Conservation (phyloP, 1,284 basidiomycete genomes). For the Bjerkandera adusta region DNA sequence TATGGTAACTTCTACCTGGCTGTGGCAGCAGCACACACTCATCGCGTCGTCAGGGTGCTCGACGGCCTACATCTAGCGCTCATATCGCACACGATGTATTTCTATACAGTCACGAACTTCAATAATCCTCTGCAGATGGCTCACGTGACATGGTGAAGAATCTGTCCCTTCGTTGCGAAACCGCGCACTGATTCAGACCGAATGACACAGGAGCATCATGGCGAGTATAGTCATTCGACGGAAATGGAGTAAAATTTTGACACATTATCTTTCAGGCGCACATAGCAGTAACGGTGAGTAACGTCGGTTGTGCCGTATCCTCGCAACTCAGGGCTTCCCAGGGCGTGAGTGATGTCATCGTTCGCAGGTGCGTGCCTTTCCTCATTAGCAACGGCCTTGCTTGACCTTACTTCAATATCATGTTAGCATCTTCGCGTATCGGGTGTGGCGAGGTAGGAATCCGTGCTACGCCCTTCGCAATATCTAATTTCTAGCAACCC, state of each 20-base stretch:
- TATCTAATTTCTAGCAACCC: too few species aligned
- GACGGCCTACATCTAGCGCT: slow-evolving; percentile 17
- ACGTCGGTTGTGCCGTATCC: not conserved
- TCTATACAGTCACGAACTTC: slow-evolving; percentile 19
- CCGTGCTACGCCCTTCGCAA: not conserved
- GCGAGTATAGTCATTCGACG: slow-evolving; percentile 6
- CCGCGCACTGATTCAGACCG: not conserved
- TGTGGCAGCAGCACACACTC: too few species aligned
- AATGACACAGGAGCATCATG: slow-evolving; percentile 19
- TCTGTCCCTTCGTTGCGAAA: too few species aligned
- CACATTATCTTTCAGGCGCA: slow-evolving; percentile 3
- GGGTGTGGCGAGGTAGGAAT: slow-evolving; percentile 20
- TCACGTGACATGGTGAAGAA: slow-evolving; percentile 17
- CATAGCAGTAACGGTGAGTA: slow-evolving; percentile 15
- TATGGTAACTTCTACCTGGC: slow-evolving; percentile 12
- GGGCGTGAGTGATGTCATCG: slow-evolving; percentile 18
- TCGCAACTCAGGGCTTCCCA: not conserved
- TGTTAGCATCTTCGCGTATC: slow-evolving; percentile 20
- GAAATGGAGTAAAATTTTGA: not conserved
- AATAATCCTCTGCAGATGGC: slow-evolving; percentile 11
- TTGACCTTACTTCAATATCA: too few species aligned
- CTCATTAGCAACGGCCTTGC: not conserved
- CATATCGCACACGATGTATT: slow-evolving; percentile 19
- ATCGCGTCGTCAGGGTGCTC: slow-evolving; percentile 16
- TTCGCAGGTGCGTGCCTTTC: slow-evolving; percentile 14